Evolutionary conservation across 345 rosid species (phyloP).

Genomic region (Eutrema heterophyllum): DNA sequence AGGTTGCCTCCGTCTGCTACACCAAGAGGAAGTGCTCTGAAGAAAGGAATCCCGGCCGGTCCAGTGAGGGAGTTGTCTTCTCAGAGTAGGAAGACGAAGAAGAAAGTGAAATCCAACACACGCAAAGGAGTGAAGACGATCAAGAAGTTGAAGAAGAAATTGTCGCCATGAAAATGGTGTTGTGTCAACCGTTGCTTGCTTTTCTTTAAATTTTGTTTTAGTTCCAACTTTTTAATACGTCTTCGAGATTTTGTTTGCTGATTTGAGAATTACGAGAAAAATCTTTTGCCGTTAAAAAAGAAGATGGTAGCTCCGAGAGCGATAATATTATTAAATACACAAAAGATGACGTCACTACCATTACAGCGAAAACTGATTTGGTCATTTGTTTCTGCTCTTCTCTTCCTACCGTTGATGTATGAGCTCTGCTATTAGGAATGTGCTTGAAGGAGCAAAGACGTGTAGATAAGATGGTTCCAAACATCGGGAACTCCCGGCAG

Average conservation of each 20-base stretch:
- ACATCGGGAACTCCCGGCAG: conserved; percentile 91
- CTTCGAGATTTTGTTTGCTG: not conserved
- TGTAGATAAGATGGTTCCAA: conserved; percentile 92
- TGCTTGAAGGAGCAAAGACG: conserved; percentile 42
- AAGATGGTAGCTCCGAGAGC: not conserved
- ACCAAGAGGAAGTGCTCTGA: conserved; percentile 98
- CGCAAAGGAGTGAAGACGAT: conserved; percentile 47
- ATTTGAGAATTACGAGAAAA: not conserved
- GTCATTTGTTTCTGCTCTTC: not conserved
- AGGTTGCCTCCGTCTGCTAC: conserved; percentile 92
- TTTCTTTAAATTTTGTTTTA: conserved; percentile 7
- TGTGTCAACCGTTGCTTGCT: not conserved
- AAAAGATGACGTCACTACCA: not conserved
- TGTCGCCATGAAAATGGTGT: conserved; percentile 23
- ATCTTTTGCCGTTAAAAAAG: not conserved
- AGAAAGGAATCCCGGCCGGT: conserved; percentile 87
- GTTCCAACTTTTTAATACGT: conserved; percentile 1
- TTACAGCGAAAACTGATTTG: not conserved
- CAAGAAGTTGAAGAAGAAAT: conserved; percentile 55
- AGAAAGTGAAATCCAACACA: conserved; percentile 44
- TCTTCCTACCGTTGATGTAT: not conserved
- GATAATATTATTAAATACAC: not conserved
- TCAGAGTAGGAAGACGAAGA: conserved; percentile 47
- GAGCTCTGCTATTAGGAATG: not conserved
- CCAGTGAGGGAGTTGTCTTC: conserved; percentile 63